phyloP scores from a whole-genome alignment of 2,329 filamentous ascomycete species.

The Penicillium oxalicum region DNA sequence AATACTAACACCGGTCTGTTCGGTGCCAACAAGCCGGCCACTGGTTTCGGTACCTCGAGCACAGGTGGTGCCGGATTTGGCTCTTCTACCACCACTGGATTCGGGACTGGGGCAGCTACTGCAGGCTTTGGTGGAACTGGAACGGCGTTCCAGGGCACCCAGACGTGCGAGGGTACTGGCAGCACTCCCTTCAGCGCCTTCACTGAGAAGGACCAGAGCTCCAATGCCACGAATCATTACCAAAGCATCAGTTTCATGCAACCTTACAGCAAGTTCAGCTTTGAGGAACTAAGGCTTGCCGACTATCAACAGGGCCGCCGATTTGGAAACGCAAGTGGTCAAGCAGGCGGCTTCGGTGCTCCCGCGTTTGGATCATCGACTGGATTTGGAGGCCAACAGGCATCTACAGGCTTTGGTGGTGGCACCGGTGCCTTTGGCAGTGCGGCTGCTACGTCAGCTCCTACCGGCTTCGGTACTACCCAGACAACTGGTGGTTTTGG shows the following conservation, averaged over 20 bases:
- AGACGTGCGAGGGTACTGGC: conserved; percentile 42
- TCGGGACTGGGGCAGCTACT: conserved; percentile 12
- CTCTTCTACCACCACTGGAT: conserved; percentile 19
- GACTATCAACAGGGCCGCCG: conserved; percentile 86
- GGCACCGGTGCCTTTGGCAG: conserved; percentile 38
- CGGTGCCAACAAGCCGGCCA: conserved; percentile 21
- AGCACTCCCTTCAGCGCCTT: conserved; percentile 41
- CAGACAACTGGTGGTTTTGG: conserved; percentile 39
- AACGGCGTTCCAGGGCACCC: conserved; percentile 37
- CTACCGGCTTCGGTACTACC: conserved; percentile 41
- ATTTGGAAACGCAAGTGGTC: conserved; percentile 74
- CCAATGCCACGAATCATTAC: conserved; percentile 40
- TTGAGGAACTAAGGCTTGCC: conserved; percentile 71
- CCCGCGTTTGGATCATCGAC: conserved; percentile 48
- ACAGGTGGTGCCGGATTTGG: conserved; percentile 24
- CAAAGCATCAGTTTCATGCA: conserved; percentile 46
- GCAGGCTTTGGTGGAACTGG: conserved; percentile 36
- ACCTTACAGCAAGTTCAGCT: conserved; percentile 71
- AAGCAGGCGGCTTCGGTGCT: conserved; percentile 74
- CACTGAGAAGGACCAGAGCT: conserved; percentile 41
- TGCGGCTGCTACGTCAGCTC: conserved; percentile 27
- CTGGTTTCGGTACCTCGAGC: conserved; percentile 17
- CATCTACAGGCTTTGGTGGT: conserved; percentile 39
- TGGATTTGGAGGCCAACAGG: conserved; percentile 41
- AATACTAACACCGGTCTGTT: conserved; percentile 37